Evolutionary conservation across 2,329 filamentous ascomycete species (phyloP), one percentile per base, ranked within the genome.

Genomic region (Fusarium sp.): DNA sequence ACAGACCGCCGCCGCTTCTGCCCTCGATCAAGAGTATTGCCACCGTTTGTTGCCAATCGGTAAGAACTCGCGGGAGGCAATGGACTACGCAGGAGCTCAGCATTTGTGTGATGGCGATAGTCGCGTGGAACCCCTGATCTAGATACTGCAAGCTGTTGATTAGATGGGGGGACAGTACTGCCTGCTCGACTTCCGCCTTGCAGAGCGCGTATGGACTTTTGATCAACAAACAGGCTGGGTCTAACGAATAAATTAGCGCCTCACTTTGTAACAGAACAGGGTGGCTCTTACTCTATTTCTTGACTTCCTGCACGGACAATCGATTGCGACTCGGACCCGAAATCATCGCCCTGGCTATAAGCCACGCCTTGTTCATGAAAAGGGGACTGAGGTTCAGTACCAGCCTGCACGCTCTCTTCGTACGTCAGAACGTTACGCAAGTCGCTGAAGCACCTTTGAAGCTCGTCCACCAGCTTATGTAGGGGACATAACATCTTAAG

Each of bases 321-420:
- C 8, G 73, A 59, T 33, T 76, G 73, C 13, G 73, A 75, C 33
- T 76, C 71, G 5, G 72, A 73, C n/a, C 42, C 60, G 31, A 45
- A 47, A 56, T 69, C 65, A 17, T 70, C 59, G 15, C 54, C 42
- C 22, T 74, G 70, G 28, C 70, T 74, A 21, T 72, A 65, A 13
- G 39, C 39, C 19, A 66, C 38, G 13, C 60, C 62, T 15, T 65
- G 60, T 19, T 33, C 54, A 31, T 55, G 47, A 11, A 36, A 24
- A 7, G 46, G 33, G 10, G 42, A n/a, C 5, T 49, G 50, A 24
- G 47, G 31, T 24, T 64, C 47, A 26, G 47, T 55, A 8, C 17
- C 59, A 7, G 36, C 22, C 17, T 46, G 40, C 21, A 44, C 45
- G 17, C 45, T 55, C 43, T 57, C 40, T 19, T 24, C 49, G n/a